Evolutionary conservation across 192 early-diverging fungal species (phyloP).

Genomic region (Coemansia sp.): DNA sequence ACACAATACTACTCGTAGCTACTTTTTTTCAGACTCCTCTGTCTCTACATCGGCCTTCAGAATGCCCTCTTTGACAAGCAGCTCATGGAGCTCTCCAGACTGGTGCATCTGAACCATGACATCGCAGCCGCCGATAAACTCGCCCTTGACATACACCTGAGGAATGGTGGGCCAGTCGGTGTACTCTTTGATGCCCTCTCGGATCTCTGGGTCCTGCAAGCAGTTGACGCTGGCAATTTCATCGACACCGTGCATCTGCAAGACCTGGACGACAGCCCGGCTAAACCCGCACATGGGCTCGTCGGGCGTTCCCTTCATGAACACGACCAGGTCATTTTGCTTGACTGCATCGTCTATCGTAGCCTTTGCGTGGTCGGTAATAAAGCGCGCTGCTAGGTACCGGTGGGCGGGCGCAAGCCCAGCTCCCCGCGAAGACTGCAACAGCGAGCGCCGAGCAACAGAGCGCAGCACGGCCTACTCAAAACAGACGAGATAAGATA

Average conservation of each 20-base stretch:
- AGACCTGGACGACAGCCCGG: constrained; percentile 87
- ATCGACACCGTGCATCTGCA: constrained; percentile 76
- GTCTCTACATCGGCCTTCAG: constrained; percentile 31
- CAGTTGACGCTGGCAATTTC: constrained; percentile 79
- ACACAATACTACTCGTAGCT: background rate
- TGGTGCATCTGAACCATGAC: constrained; percentile 87
- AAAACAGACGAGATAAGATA: background rate
- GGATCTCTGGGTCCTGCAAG: constrained; percentile 85
- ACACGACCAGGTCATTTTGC: constrained; percentile 76
- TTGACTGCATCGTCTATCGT: constrained; percentile 55
- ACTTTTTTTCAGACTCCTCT: constrained; percentile 25
- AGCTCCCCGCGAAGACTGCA: constrained; percentile 2
- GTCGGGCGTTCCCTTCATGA: constrained; percentile 97
- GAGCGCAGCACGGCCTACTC: constrained; percentile 27
- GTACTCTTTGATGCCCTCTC: constrained; percentile 94
- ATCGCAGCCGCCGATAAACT: constrained; percentile 94
- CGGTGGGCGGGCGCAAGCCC: constrained; percentile 5
- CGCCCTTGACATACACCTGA: constrained; percentile 93
- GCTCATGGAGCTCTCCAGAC: constrained; percentile 81
- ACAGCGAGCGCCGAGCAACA: background rate
- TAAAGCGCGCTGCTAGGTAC: constrained; percentile 24
- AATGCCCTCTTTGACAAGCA: constrained; percentile 76
- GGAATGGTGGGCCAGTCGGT: constrained; percentile 93
- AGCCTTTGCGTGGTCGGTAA: constrained; percentile 29
- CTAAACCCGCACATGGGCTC: constrained; percentile 94